Conservation (phyloP, 257 asterid species). For the Avicennia marina region DNA sequence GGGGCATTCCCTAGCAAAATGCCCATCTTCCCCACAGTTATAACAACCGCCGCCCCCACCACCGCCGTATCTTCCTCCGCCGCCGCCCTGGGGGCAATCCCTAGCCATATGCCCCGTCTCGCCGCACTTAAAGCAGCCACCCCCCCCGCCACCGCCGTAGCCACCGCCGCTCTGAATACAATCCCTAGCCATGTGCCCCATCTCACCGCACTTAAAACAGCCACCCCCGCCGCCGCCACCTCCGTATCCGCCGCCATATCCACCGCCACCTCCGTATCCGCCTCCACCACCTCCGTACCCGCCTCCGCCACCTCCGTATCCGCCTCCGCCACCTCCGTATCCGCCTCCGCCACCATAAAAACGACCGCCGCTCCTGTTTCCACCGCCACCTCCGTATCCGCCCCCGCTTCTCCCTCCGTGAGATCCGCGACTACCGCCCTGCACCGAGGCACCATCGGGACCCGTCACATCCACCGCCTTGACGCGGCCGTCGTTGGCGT, state of each 20-base stretch:
- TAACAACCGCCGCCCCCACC: conserved; percentile 32
- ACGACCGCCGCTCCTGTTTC: conserved; percentile 17
- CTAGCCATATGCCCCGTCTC: conserved; percentile 17
- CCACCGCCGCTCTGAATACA: conserved; percentile 27
- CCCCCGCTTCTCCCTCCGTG: conserved; percentile 34
- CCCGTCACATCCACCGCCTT: conserved; percentile 62
- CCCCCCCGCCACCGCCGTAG: conserved; percentile 13
- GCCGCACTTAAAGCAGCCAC: conserved; percentile 20
- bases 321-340: conserved; percentile 22
- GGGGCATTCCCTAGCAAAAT: conserved; percentile 41
- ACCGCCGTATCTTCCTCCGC: conserved; percentile 16
- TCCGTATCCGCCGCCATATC: conserved; percentile 19
- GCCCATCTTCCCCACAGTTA: conserved; percentile 36
- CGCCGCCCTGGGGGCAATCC: conserved; percentile 22
- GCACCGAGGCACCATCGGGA: conserved; percentile 45
- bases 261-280: conserved; percentile 10
- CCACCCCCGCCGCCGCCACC: conserved; percentile 32
- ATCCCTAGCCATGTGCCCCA: conserved; percentile 33
- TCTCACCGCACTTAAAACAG: conserved; percentile 34
- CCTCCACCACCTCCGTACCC: conserved; percentile 31
- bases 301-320: conserved; percentile 20
- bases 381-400: conserved; percentile 24
- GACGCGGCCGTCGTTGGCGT: conserved; percentile 49
- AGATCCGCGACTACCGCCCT: conserved; percentile 48
- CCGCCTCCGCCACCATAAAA: conserved; percentile 23